Conservation (phyloP, 371 early-diverging fungal species). For the Chytridiales sp. region DNA sequence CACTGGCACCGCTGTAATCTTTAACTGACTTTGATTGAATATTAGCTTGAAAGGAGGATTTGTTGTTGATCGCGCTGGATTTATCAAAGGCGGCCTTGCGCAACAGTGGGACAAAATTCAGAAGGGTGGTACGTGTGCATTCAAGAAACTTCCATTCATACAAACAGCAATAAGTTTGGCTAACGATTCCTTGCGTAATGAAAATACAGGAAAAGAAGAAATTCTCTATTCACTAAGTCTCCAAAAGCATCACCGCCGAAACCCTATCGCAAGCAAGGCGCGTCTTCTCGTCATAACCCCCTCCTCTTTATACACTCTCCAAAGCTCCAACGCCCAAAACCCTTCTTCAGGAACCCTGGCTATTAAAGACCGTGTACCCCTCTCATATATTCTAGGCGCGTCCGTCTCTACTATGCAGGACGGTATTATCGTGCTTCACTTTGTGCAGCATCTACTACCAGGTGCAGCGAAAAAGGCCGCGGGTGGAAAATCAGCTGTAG, state of each 20-base stretch:
- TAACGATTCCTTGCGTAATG: too few species aligned
- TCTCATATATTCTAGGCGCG: not conserved
- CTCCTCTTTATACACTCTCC: too few species aligned
- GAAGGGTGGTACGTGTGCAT: conserved; percentile 2
- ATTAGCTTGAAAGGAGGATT: conserved; percentile 4
- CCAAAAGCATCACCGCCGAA: conserved; percentile 11
- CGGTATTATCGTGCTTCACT: conserved; percentile 11
- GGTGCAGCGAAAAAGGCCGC: too few species aligned
- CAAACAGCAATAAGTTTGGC: too few species aligned
- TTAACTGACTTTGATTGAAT: too few species aligned
- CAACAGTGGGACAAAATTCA: not conserved
- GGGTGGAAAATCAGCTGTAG: not conserved
- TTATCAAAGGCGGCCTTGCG: not conserved
- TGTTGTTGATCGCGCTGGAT: not conserved
- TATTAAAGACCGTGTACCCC: conserved; percentile 4
- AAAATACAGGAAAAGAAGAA: not conserved
- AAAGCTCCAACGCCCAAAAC: conserved; percentile 8
- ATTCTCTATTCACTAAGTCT: not conserved
- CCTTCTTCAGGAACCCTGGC: conserved; percentile 1
- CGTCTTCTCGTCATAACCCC: too few species aligned
- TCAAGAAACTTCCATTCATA: too few species aligned
- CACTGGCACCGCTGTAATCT: too few species aligned
- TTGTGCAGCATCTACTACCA: not conserved
- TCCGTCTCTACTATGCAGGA: conserved; percentile 3
- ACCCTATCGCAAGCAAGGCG: conserved; percentile 4